Evolutionary conservation across 768 basidiomycete genomes (phyloP).

Genomic region (Lactifluus rugatus): DNA sequence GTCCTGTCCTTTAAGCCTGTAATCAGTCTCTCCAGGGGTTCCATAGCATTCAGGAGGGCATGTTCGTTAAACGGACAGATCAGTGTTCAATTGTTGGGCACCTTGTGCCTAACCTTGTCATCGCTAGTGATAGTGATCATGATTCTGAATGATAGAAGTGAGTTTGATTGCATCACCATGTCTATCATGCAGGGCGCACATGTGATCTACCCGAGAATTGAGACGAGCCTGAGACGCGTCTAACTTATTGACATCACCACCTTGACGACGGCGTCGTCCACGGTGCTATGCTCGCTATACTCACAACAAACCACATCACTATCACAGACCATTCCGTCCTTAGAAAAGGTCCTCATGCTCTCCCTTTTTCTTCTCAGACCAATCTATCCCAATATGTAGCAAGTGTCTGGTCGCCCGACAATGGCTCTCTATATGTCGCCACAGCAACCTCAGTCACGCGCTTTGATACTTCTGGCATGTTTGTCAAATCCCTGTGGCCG

Average conservation of each 20-base stretch:
- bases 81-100: too few species aligned
- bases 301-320: conserved; percentile 39
- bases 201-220: too few species aligned
- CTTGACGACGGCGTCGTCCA: background rate
- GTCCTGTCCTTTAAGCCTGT: too few species aligned
- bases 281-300: conserved; percentile 43
- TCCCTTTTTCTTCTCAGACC: conserved; percentile 24
- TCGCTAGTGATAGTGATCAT: too few species aligned
- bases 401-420: conserved; percentile 50
- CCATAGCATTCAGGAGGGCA: too few species aligned
- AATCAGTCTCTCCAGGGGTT: too few species aligned
- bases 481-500: conserved; percentile 36
- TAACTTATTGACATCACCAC: background rate
- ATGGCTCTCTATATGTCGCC: conserved; percentile 44
- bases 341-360: conserved; percentile 34
- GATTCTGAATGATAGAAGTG: too few species aligned
- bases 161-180: too few species aligned
- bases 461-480: conserved; percentile 41
- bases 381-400: conserved; percentile 31
- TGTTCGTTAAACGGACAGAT: too few species aligned
- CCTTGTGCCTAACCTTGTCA: too few species aligned
- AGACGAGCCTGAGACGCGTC: too few species aligned
- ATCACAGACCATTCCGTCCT: conserved; percentile 39
- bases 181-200: too few species aligned
- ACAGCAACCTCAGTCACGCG: conserved; percentile 38